These are phyloP conservation scores for Prunus kanzakura DNA, from an alignment of 306 rosid genomes.

Conservation along the genomic window DNA sequence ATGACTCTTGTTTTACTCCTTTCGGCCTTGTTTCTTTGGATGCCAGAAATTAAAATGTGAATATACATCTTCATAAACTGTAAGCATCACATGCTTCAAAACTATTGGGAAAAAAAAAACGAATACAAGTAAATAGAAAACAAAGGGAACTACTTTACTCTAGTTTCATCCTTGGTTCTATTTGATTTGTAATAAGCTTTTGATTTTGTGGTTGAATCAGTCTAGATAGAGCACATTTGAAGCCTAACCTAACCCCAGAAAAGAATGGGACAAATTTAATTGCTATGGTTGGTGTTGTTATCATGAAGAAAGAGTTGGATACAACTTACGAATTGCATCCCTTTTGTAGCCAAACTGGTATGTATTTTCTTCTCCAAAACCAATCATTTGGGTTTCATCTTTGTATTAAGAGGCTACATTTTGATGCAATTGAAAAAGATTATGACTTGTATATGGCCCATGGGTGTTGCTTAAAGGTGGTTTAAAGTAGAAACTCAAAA, in stretches of 20 bases:
- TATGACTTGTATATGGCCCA: not conserved
- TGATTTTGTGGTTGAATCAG: too few species aligned
- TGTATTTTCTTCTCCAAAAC: not conserved
- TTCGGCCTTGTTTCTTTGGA: slow-evolving; percentile 31
- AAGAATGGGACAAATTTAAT: too few species aligned
- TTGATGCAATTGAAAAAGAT: not conserved
- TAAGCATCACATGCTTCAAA: slow-evolving; percentile 16
- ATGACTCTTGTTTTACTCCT: slow-evolving; percentile 35
- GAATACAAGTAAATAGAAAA: not conserved
- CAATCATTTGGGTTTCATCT: not conserved
- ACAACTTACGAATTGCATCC: too few species aligned
- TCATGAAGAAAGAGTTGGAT: too few species aligned
- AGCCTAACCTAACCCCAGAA: too few species aligned
- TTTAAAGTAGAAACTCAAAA: not conserved
- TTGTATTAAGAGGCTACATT: not conserved
- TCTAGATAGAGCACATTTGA: too few species aligned
- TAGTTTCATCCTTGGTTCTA: not conserved
- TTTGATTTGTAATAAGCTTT: not conserved
- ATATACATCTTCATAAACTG: not conserved
- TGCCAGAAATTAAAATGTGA: slow-evolving; percentile 58
- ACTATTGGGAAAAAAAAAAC: slow-evolving; percentile 1
- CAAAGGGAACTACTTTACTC: not conserved
- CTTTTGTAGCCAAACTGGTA: too few species aligned
- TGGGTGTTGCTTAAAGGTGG: not conserved
- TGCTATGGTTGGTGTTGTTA: too few species aligned